phyloP scores from a whole-genome alignment of 345 rosid species.

The Euphorbia tirucalli region DNA sequence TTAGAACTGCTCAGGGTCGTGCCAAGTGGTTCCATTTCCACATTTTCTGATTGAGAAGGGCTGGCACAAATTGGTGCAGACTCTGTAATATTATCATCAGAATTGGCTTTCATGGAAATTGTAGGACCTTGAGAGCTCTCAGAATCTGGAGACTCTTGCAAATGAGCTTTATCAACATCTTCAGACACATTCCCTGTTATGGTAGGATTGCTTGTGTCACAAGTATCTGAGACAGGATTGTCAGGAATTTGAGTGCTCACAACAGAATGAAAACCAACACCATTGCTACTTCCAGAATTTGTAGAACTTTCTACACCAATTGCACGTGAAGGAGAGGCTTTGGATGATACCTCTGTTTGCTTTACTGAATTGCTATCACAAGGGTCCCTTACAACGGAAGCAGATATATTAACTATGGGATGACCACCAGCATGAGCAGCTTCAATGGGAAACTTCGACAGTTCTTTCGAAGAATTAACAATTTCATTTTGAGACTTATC shows the following conservation, averaged over 20 bases:
- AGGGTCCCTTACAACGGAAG: slow-evolving; percentile 11
- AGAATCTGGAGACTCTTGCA: background rate
- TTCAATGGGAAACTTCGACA: slow-evolving; percentile 16
- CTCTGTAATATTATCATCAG: background rate
- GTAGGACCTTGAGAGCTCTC: background rate
- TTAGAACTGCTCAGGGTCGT: background rate
- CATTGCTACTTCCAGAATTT: too few relatives aligned
- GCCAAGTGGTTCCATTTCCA: background rate
- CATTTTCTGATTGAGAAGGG: background rate
- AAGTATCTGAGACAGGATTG: too few relatives aligned
- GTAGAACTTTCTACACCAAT: too few relatives aligned
- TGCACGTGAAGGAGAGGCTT: too few relatives aligned
- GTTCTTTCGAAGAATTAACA: slow-evolving; percentile 12
- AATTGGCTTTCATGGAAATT: background rate
- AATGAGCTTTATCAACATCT: background rate
- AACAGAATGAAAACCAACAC: too few relatives aligned
- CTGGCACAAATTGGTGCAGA: background rate
- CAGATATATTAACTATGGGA: slow-evolving; percentile 8
- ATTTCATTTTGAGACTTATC: slow-evolving; percentile 11
- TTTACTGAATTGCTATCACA: slow-evolving; percentile 7
- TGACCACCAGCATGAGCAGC: slow-evolving; percentile 14
- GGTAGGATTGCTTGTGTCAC: too few relatives aligned
- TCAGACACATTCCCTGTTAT: too few relatives aligned
- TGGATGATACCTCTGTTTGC: too few relatives aligned
- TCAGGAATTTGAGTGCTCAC: too few relatives aligned